A percentile compares a stretch with the other conserved stretches of the same genome.
Evolutionary conservation across 2,329 filamentous ascomycete genomes (phyloP).

Genomic region (Fusarium protoensiforme): DNA sequence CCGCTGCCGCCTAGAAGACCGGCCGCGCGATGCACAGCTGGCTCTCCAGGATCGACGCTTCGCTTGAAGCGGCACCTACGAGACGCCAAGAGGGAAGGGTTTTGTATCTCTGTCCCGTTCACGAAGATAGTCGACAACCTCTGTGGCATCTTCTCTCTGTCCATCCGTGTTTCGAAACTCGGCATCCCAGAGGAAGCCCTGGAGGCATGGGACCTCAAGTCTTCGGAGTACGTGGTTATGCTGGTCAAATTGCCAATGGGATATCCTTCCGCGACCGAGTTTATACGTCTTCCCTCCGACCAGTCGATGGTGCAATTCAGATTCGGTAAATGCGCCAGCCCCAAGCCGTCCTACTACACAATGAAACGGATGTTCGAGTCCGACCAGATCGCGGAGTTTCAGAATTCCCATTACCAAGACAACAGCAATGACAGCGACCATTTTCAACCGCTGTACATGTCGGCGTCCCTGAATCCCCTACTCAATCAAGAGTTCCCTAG

Average conservation of each 20-base stretch:
- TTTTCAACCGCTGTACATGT: conserved; percentile 71
- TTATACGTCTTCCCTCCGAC: conserved; percentile 56
- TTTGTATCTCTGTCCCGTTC: conserved; percentile 73
- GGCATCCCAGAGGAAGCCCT: conserved; percentile 79
- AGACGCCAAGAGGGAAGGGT: conserved; percentile 71
- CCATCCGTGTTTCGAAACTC: conserved; percentile 75
- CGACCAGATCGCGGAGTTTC: conserved; percentile 3
- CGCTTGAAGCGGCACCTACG: conserved; percentile 55
- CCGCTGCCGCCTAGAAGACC: conserved; percentile 8
- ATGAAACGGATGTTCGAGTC: conserved; percentile 51
- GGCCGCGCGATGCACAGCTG: neutral
- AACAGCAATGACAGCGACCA: conserved; percentile 5
- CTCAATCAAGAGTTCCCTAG: conserved; percentile 73
- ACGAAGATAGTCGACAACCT: conserved; percentile 55
- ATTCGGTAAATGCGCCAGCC: conserved; percentile 75
- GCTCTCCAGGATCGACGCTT: neutral
- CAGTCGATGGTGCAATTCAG: conserved; percentile 63
- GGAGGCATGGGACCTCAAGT: conserved; percentile 78
- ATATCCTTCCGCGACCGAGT: conserved; percentile 69
- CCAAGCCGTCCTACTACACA: conserved; percentile 74
- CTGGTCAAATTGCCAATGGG: conserved; percentile 72
- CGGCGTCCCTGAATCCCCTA: conserved; percentile 69
- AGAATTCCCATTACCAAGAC: neutral
- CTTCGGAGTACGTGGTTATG: conserved; percentile 77
- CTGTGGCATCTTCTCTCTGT: conserved; percentile 68